phyloP scores from a whole-genome alignment of 2,329 filamentous ascomycete species.

The Canariomyces notabilis region DNA sequence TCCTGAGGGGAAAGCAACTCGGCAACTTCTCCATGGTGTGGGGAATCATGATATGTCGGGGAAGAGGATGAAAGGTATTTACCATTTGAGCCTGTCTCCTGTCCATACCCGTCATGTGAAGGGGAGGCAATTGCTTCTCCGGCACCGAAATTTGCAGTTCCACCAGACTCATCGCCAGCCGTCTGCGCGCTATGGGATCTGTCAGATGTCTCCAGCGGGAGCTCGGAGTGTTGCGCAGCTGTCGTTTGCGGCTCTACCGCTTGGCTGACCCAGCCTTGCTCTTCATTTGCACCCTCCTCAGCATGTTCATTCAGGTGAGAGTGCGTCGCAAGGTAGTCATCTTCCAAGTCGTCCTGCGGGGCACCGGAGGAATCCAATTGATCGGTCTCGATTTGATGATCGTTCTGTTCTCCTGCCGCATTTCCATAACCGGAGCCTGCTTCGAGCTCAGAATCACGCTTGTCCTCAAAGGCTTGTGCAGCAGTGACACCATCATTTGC shows the following conservation, averaged over 20 bases:
- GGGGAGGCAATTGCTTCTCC: constrained; percentile 1
- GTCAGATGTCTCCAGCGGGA: background rate
- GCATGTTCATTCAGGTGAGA: background rate
- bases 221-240: background rate
- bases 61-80: constrained; percentile 17
- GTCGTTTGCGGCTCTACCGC: background rate
- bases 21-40: background rate
- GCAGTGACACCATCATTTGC: background rate
- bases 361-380: background rate
- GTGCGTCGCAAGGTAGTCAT: background rate
- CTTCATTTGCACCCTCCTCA: constrained; percentile 3
- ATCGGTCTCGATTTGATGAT: background rate
- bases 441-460: background rate
- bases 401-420: background rate
- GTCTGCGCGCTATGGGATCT: background rate
- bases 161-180: constrained; percentile 2
- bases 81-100: constrained; percentile 19
- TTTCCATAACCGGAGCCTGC: background rate
- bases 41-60: background rate
- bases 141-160: background rate
- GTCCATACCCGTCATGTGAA: constrained; percentile 7
- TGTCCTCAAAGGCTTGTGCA: background rate
- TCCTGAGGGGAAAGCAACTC: background rate
- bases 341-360: background rate
- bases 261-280: constrained; percentile 6